Conservation (phyloP, 352 stramenopile species). For the Pythium sukuiense region DNA sequence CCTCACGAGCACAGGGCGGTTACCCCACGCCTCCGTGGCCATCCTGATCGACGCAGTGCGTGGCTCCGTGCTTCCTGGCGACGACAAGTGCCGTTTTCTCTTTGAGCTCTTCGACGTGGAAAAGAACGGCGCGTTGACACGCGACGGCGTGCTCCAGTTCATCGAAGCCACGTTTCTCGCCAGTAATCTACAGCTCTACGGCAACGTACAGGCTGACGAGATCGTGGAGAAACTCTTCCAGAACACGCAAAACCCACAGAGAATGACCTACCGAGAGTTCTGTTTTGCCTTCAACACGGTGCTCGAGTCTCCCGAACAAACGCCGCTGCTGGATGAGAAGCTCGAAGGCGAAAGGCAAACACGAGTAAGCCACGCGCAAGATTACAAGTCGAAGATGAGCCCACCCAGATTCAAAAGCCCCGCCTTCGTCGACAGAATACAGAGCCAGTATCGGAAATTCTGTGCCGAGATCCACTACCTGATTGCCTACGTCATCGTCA, state of each 20-base stretch:
- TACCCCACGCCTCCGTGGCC: conserved; percentile 57
- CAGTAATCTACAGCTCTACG: conserved; percentile 51
- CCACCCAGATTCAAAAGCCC: conserved; percentile 32
- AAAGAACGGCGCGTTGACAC: conserved; percentile 39
- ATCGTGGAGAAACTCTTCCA: conserved; percentile 57
- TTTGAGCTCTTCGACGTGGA: conserved; percentile 73
- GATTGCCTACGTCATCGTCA: conserved; percentile 42
- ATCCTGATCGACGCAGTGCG: conserved; percentile 59
- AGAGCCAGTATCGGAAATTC: conserved; percentile 48
- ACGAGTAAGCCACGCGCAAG: not conserved
- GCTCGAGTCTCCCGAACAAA: not conserved
- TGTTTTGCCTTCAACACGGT: conserved; percentile 39
- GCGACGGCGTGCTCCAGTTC: conserved; percentile 53
- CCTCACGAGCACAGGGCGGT: not conserved
- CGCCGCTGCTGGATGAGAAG: not conserved
- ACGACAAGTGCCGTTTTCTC: conserved; percentile 58
- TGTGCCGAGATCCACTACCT: conserved; percentile 51
- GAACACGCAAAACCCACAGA: conserved; percentile 31
- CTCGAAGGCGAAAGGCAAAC: not conserved
- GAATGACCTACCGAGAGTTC: conserved; percentile 64
- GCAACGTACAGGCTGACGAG: conserved; percentile 43
- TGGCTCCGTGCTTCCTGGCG: conserved; percentile 39
- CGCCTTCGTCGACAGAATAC: not conserved
- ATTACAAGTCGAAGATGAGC: conserved; percentile 10
- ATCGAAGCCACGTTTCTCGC: conserved; percentile 53